Conservation (phyloP, 768 basidiomycete species). For the Lentinula sp. region DNA sequence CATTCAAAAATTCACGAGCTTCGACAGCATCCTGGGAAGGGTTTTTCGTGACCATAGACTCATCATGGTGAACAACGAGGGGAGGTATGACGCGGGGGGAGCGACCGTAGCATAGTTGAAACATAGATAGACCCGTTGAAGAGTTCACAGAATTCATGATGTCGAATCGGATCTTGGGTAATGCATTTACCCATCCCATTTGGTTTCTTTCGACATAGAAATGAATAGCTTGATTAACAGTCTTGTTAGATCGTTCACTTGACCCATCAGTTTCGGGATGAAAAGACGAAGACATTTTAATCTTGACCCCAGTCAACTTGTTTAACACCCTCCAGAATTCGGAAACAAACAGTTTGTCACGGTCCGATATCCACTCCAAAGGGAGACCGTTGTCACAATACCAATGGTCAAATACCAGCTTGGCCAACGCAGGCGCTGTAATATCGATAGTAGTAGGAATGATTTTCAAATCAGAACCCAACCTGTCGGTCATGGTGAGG, state of each 20-base stretch:
- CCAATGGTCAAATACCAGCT: conserved; percentile 14
- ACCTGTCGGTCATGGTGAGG: conserved; percentile 5
- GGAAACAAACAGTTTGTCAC: conserved; percentile 23
- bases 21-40: neutral
- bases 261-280: conserved; percentile 30
- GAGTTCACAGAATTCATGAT: conserved; percentile 23
- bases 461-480: conserved; percentile 13
- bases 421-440: conserved; percentile 9
- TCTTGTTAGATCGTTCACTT: conserved; percentile 22
- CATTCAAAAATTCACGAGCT: neutral
- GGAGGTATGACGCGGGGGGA: conserved; percentile 15
- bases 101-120: conserved; percentile 17
- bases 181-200: conserved; percentile 6
- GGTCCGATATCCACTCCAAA: conserved; percentile 18
- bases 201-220: conserved; percentile 22
- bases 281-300: conserved; percentile 25
- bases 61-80: neutral
- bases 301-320: conserved; percentile 16
- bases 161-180: conserved; percentile 3
- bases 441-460: conserved; percentile 7
- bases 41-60: no score
- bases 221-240: conserved; percentile 17
- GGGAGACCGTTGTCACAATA: conserved; percentile 23
- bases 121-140: conserved; percentile 21
- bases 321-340: conserved; percentile 21